A percentile compares a stretch with the other conserved stretches of the same genome.
These are phyloP conservation scores for Flaveria linearis DNA, from an alignment of 129 eudicot species.

Conservation along the genomic window DNA sequence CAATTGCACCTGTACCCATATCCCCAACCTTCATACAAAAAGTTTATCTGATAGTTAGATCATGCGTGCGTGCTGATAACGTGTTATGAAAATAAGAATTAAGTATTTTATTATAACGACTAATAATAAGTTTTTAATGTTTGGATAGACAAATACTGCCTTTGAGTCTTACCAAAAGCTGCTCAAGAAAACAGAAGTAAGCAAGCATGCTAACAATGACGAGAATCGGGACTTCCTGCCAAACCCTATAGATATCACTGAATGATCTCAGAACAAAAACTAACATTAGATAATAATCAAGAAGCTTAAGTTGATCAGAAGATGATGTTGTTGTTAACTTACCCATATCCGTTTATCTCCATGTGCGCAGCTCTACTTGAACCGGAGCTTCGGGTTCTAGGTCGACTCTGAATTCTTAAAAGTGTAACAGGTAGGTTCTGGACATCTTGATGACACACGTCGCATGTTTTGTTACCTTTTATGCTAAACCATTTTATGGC, in stretches of 20 bases:
- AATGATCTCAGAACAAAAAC: conserved; percentile 26
- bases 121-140: background rate
- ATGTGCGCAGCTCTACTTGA: conserved; percentile 33
- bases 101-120: too few species aligned
- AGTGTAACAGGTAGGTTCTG: conserved; percentile 82
- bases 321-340: conserved; percentile 22
- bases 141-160: background rate
- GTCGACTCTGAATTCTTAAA: conserved; percentile 61
- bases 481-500: conserved; percentile 94
- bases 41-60: background rate
- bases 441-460: conserved; percentile 91
- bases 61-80: background rate
- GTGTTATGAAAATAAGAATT: background rate
- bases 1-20: conserved; percentile 82
- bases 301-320: conserved; percentile 6
- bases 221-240: conserved; percentile 94
- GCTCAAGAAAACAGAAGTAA: conserved; percentile 93
- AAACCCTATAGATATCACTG: conserved; percentile 68
- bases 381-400: conserved; percentile 36
- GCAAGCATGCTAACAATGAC: conserved; percentile 94
- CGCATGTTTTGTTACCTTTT: conserved; percentile 92
- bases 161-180: conserved; percentile 66
- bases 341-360: conserved; percentile 67
- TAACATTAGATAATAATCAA: conserved; percentile 27
- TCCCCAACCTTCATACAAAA: conserved; percentile 56